Conservation (phyloP, 75 land plant genomes). For the Pinus albicaulis region DNA sequence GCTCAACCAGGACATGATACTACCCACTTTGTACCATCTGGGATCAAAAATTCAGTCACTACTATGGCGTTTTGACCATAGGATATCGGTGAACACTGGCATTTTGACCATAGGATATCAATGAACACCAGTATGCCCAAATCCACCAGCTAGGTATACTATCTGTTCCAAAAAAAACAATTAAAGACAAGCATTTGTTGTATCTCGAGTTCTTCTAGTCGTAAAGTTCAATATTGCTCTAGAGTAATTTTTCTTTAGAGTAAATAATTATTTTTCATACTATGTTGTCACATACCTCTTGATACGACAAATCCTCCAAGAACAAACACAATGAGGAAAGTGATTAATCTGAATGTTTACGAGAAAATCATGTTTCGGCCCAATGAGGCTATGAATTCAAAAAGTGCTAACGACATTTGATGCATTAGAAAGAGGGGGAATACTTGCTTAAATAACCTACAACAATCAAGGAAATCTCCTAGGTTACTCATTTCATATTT, state of each 20-base stretch:
- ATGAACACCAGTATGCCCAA: slow-evolving; percentile 58
- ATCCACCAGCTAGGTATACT: slow-evolving; percentile 52
- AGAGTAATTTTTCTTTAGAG: neutral
- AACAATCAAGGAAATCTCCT: neutral
- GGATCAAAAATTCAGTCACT: slow-evolving; percentile 51
- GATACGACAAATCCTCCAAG: slow-evolving; percentile 46
- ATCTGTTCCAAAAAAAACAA: slow-evolving; percentile 11
- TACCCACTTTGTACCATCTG: slow-evolving; percentile 32
- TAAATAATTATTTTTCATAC: slow-evolving; percentile 17
- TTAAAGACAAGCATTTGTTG: neutral
- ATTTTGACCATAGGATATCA: slow-evolving; percentile 45
- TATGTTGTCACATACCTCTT: slow-evolving; percentile 23
- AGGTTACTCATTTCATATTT: neutral
- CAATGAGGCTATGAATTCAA: slow-evolving; percentile 30
- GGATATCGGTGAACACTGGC: too few relatives aligned
- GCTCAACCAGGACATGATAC: neutral
- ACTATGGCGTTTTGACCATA: slow-evolving; percentile 37
- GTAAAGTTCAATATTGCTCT: neutral
- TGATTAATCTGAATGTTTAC: slow-evolving; percentile 29
- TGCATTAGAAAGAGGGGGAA: slow-evolving; percentile 22
- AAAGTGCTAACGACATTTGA: slow-evolving; percentile 36
- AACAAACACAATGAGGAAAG: slow-evolving; percentile 26
- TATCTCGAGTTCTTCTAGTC: neutral
- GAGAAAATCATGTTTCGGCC: slow-evolving; percentile 31
- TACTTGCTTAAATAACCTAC: slow-evolving; percentile 39